Conservation (phyloP, 2,329 filamentous ascomycete species). For the Fusarium hostae region DNA sequence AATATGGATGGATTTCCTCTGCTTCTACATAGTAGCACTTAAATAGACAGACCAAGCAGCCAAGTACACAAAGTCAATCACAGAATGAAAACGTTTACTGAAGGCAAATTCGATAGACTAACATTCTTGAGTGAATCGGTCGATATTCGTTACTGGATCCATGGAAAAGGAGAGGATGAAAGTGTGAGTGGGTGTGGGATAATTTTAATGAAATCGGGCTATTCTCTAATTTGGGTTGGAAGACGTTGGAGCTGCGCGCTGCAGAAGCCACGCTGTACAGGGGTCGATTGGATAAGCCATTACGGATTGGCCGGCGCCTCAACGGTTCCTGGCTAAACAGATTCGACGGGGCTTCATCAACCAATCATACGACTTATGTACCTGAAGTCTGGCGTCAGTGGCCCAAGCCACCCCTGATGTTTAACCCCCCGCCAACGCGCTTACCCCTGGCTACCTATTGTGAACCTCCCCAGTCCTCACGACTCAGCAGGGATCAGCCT, state of each 20-base stretch:
- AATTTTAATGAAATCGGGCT: constrained; percentile 31
- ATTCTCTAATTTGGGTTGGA: constrained; percentile 2
- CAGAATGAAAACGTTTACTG: not conserved
- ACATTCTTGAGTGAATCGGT: not conserved
- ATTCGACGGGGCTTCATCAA: constrained; percentile 1
- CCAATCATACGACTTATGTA: constrained; percentile 41
- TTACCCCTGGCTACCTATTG: constrained; percentile 21
- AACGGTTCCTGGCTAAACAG: constrained; percentile 45
- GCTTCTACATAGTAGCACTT: not conserved
- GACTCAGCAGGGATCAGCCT: constrained; percentile 7
- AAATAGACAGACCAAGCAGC: not conserved
- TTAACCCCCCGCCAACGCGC: constrained; percentile 1
- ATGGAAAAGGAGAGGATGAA: constrained; percentile 22
- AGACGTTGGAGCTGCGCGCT: constrained; percentile 26
- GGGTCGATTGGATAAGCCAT: constrained; percentile 11
- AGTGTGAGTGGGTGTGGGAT: constrained; percentile 19
- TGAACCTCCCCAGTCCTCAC: constrained; percentile 23
- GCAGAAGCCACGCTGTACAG: constrained; percentile 10
- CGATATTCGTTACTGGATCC: not conserved
- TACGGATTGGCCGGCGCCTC: constrained; percentile 25
- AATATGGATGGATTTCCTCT: not conserved
- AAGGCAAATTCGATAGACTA: constrained; percentile 3
- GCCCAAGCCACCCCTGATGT: constrained; percentile 22
- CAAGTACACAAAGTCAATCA: not conserved
- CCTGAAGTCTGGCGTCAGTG: constrained; percentile 40